A percentile compares a stretch with the other conserved stretches of the same genome.
Evolutionary conservation across 805 yeast species (phyloP).

Genomic region (Cyberlindnera americana): DNA sequence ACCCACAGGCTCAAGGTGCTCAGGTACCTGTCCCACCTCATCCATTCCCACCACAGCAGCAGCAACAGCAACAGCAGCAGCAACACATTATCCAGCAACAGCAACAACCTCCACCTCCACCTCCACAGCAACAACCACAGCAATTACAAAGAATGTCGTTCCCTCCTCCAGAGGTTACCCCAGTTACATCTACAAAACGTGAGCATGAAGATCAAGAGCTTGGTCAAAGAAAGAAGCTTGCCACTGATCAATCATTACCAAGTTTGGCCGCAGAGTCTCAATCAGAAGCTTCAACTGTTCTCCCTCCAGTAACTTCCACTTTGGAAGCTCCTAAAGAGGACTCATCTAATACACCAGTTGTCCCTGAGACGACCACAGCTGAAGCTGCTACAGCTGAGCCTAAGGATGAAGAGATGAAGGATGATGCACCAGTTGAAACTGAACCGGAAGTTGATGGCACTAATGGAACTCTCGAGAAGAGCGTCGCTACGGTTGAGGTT

Average conservation of each 20-base stretch:
- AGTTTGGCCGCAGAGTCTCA: slow-evolving; percentile 2
- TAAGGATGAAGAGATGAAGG: slow-evolving; percentile 7
- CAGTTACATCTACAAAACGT: slow-evolving; percentile 14
- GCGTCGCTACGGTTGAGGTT: neutral
- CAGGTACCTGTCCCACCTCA: slow-evolving; percentile 17
- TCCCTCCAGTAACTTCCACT: neutral
- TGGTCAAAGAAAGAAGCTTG: slow-evolving; percentile 12
- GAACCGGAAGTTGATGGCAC: neutral
- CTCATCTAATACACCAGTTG: neutral
- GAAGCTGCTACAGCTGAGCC: slow-evolving; percentile 2
- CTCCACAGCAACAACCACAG: neutral
- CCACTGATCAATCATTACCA: slow-evolving; percentile 1
- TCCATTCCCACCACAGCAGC: slow-evolving; percentile 17
- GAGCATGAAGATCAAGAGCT: slow-evolving; percentile 15
- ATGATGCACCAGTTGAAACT: neutral
- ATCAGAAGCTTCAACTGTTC: neutral
- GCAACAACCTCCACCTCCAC: slow-evolving; percentile 1
- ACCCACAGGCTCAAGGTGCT: slow-evolving; percentile 30
- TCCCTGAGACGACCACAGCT: neutral
- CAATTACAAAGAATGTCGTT: slow-evolving; percentile 3
- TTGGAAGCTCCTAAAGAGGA: neutral
- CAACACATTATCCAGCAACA: neutral
- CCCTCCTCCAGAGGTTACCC: slow-evolving; percentile 11
- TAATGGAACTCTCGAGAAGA: neutral
- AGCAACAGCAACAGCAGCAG: slow-evolving; percentile 6